Evolutionary conservation across 805 yeast genomes (phyloP), one percentile per base, ranked within the genome.

Genomic region (Pichia scutulata): DNA sequence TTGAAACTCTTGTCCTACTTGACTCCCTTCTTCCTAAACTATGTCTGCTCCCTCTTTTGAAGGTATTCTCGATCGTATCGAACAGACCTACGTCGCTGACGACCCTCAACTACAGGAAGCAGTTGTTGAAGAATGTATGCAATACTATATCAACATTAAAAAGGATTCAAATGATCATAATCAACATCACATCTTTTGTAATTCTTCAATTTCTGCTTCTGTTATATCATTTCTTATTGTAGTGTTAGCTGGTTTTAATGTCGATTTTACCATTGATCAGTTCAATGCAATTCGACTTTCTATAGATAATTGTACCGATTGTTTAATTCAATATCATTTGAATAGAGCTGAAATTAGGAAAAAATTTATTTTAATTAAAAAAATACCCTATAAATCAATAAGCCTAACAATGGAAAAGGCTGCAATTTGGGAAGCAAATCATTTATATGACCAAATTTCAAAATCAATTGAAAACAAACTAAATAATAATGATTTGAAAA

Each of bases 321-420:
- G 93, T 64, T 67, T 81, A 7, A 53, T 68, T 22, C 64, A 71
- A 28, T 85, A 81, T 57, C 79, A 80, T 52, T 62, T 69, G 40
- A 80, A 81, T 4, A 72, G 82, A 57, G 73, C 80, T 14, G 65
- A 66, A 22, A 64, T 84, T 49, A 67, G 79, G 44, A 69, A 75
- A 46, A 77, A 74, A 39, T 82, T 84, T 59, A 70, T 79, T 2
- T 60, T 72, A 6, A 69, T 72, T 26, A 70, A 87, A 60, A 70
- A 71, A 13, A 58, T 64, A 5, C 56, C 60, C 2, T 64, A 58
- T 48, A 56, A 53, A 1, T 50, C 55, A 12, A 54, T 59, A n/a
- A 53, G 55, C 4, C 43, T 51, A 4, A 60, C 65, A 28, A 51
- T 63, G 55, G 47, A 54, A 23, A 46, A 60, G 16, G 49, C 62